Percentiles rank a stretch among this genome's conserved stretches.
Evolutionary conservation across 2,329 filamentous ascomycete genomes (phyloP).

Genomic region (Neofusicoccum cordaticola): DNA sequence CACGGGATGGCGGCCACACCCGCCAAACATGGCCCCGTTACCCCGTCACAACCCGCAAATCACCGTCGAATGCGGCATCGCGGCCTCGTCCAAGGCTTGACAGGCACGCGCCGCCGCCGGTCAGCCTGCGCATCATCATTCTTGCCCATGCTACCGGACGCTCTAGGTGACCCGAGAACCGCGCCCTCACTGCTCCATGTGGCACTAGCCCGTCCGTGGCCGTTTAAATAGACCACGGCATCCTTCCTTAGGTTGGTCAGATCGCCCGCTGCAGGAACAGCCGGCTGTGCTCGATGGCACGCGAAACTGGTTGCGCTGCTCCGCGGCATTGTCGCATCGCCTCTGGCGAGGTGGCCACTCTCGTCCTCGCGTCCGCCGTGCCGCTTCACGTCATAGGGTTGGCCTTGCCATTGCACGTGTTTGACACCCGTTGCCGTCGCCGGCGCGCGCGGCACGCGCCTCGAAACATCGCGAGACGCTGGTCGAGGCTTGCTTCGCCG

Average conservation of each 20-base stretch:
- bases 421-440: neutral
- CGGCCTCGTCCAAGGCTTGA: neutral
- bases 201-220: constrained; percentile 2
- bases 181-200: constrained; percentile 9
- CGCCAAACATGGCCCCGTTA: neutral
- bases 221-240: constrained; percentile 3
- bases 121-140: constrained; percentile 12
- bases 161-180: constrained; percentile 7
- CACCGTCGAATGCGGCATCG: neutral
- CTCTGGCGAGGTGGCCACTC: neutral
- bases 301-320: neutral
- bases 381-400: constrained; percentile 1
- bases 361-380: neutral
- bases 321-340: neutral
- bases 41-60: constrained; percentile 6
- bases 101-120: constrained; percentile 3
- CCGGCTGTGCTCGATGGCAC: constrained; percentile 6
- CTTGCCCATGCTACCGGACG: neutral
- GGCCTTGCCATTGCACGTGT: neutral
- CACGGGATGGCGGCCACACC: constrained; percentile 9
- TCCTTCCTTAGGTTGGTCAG: constrained; percentile 10
- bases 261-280: constrained; percentile 7
- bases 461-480: neutral
- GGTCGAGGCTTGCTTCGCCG: neutral
- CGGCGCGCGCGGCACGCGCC: neutral